A percentile compares a stretch with the other conserved stretches of the same genome.
Conservation (phyloP, 148 eudicot genomes). For the Silene conica region DNA sequence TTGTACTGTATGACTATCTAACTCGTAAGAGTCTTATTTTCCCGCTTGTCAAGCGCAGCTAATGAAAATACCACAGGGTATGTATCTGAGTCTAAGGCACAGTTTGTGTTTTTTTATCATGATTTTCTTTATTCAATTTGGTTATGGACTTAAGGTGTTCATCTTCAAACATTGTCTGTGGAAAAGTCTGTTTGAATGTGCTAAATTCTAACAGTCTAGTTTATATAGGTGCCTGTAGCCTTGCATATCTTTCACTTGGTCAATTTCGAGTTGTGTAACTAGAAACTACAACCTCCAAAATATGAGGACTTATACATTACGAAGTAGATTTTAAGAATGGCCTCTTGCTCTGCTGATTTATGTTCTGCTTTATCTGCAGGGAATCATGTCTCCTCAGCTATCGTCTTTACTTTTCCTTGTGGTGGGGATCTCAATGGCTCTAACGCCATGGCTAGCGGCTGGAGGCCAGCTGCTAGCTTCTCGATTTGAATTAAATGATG, state of each 20-base stretch:
- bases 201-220: neutral
- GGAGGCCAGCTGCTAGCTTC: constrained; percentile 98
- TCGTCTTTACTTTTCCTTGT: constrained; percentile 93
- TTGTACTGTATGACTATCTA: neutral
- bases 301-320: neutral
- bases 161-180: neutral
- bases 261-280: neutral
- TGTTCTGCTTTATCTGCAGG: constrained; percentile 49
- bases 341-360: constrained; percentile 11
- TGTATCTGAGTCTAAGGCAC: neutral
- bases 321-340: neutral
- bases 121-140: neutral
- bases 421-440: constrained; percentile 96
- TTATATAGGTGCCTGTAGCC: neutral
- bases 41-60: neutral
- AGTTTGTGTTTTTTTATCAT: constrained; percentile 1
- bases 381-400: constrained; percentile 87
- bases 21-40: neutral
- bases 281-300: neutral
- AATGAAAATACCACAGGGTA: neutral
- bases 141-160: neutral
- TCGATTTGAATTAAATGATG: constrained; percentile 93
- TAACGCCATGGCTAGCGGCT: constrained; percentile 97
- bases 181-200: neutral
- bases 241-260: neutral